phyloP scores from a whole-genome alignment of 2,329 filamentous ascomycete species.

The Venturia nashicola region DNA sequence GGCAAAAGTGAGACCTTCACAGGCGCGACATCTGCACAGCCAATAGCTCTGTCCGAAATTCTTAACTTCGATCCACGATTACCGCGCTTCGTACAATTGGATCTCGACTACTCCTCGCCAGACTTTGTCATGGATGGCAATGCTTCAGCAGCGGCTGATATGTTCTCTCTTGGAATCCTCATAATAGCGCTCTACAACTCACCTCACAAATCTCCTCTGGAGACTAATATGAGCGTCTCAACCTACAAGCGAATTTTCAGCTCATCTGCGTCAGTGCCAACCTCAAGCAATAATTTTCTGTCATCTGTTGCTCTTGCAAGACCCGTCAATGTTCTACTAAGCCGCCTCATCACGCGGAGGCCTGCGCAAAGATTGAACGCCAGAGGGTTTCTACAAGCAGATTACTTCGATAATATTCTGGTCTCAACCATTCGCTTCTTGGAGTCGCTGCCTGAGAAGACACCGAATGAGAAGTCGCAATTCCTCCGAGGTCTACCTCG shows the following conservation, averaged over 20 bases:
- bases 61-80: constrained; percentile 77
- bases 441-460: constrained; percentile 84
- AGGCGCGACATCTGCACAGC: constrained; percentile 61
- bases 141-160: constrained; percentile 70
- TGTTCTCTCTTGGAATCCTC: constrained; percentile 85
- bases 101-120: constrained; percentile 86
- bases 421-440: constrained; percentile 94
- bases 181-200: constrained; percentile 88
- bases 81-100: constrained; percentile 71
- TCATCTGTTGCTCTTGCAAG: constrained; percentile 67
- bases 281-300: constrained; percentile 71
- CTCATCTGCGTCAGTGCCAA: constrained; percentile 67
- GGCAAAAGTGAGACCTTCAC: constrained; percentile 66
- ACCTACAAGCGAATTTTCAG: constrained; percentile 77
- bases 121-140: constrained; percentile 91
- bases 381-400: constrained; percentile 83
- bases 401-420: constrained; percentile 93
- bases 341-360: constrained; percentile 72
- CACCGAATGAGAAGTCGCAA: constrained; percentile 74
- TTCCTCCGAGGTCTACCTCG: constrained; percentile 83
- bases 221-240: constrained; percentile 67
- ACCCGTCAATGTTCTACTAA: constrained; percentile 63
- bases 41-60: constrained; percentile 71
- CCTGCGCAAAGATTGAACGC: constrained; percentile 81
- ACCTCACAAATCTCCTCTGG: constrained; percentile 79